These are phyloP conservation scores for Scenedesmus sp. DNA, from an alignment of 163 green algal genomes.

Conservation along the genomic window DNA sequence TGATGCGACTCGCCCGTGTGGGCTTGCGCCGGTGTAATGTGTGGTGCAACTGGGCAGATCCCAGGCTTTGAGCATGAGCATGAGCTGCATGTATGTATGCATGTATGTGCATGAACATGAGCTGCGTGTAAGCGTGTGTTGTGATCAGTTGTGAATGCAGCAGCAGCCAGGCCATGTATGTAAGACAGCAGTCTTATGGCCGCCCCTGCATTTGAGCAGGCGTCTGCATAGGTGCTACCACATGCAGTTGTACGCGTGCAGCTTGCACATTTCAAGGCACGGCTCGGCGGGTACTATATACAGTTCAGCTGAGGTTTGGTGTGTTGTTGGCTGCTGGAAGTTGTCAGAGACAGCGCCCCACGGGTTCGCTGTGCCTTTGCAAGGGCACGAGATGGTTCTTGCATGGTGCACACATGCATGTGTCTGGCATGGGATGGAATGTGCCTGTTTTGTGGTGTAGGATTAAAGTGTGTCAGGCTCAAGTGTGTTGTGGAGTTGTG, in stretches of 20 bases:
- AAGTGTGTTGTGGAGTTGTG: too few species aligned
- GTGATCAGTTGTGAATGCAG: neutral
- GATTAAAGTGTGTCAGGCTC: too few species aligned
- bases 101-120: neutral
- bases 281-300: neutral
- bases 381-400: too few species aligned
- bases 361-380: too few species aligned
- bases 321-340: neutral
- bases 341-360: too few species aligned
- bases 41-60: neutral
- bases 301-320: neutral
- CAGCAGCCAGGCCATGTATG: neutral
- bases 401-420: too few species aligned
- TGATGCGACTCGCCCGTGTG: neutral
- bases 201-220: neutral
- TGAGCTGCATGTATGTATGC: neutral
- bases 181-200: neutral
- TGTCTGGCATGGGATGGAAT: too few species aligned
- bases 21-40: neutral
- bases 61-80: neutral
- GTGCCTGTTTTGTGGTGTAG: too few species aligned
- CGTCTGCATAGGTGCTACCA: neutral
- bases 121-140: neutral
- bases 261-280: too few species aligned
- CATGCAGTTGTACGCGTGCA: neutral